Base-by-base conservation (phyloP, 1,139 yeast species). In the Yamadazyma membranifaciens region DNA sequence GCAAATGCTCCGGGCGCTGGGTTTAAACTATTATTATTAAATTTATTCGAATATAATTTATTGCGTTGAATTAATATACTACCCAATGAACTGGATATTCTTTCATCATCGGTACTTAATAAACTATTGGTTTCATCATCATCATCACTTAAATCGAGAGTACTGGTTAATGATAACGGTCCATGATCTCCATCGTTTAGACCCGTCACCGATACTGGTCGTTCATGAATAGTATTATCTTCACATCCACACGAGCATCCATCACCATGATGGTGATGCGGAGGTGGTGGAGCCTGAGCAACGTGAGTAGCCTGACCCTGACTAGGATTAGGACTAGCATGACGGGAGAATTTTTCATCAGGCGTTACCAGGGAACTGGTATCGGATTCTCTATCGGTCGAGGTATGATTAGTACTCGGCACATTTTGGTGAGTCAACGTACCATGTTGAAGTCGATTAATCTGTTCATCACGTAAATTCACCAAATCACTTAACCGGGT, bases 1-100 rank as follows among this genome's bases (percentile, higher is more conserved):
- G 86, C 84, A 57, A 71, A 71, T 2, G 88, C 80, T 4, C 88
- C 91, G 0, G 92, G 91, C 0, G 91, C 91, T 39, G 85, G 87
- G 31, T 68, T 69, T 39, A 76, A 79, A 50, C 80, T 83, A 45
- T 79, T 55, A 32, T 51, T 52, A 20, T 48, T 39, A 37, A 45
- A 48, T 17, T 49, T 45, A 41, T 51, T 57, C 30, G 54, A 39
- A 48, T 54, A 33, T 46, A 50, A 27, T 29, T 44, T 43, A 28
- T 48, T 49, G 17, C 54, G 48, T 45, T 36, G 57, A 39, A 38
- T 47, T 46, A 48, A 46, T 36, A 50, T 54, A 43, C 50, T 47
- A 10, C 51, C 54, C 17, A 48, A 31, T 28, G 44, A 42, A 31
- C 43, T 42, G 34, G 54, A 43, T 40, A 55, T 34, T 16, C 44